These are phyloP conservation scores for Echites panduratus DNA, from an alignment of 257 asterid genomes.

Conservation along the genomic window DNA sequence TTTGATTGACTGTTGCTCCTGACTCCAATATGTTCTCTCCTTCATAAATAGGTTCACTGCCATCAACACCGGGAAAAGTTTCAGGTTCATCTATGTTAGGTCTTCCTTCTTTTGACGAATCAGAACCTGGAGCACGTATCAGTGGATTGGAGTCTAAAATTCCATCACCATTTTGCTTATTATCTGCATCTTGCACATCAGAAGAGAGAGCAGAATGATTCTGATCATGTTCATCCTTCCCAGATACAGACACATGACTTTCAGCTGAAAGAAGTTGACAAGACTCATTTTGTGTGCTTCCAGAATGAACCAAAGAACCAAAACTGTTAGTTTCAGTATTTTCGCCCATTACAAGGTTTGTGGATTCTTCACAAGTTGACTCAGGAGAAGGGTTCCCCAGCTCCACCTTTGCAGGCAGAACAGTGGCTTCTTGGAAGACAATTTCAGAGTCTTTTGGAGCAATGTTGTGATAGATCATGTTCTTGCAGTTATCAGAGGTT, in stretches of 20 bases:
- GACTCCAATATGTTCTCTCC: conserved; percentile 82
- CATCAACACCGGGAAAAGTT: conserved; percentile 37
- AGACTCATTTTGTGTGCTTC: conserved; percentile 23
- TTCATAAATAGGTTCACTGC: conserved; percentile 77
- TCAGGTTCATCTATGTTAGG: conserved; percentile 33
- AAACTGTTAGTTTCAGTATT: conserved; percentile 21
- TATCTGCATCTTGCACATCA: conserved; percentile 27
- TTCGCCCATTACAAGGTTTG: conserved; percentile 2
- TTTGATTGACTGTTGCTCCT: conserved; percentile 34
- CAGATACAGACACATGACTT: conserved; percentile 23
- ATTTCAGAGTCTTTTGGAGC: conserved; percentile 31
- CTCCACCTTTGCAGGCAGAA: conserved; percentile 30
- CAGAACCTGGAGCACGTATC: conserved; percentile 32
- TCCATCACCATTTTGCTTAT: conserved; percentile 29
- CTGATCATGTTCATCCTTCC: conserved; percentile 23
- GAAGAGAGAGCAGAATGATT: conserved; percentile 26
- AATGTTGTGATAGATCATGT: conserved; percentile 18
- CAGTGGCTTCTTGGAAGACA: conserved; percentile 26
- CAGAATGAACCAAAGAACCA: conserved; percentile 24
- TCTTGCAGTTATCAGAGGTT: conserved; percentile 19
- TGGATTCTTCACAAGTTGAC: conserved; percentile 30
- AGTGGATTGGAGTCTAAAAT: conserved; percentile 29
- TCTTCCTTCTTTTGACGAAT: conserved; percentile 32
- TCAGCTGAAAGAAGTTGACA: conserved; percentile 28
- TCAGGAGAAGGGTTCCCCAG: conserved; percentile 22